Percentiles rank a stretch among this genome's conserved stretches.
Evolutionary conservation across 345 rosid species (phyloP).

Genomic region (Combretum micranthum): DNA sequence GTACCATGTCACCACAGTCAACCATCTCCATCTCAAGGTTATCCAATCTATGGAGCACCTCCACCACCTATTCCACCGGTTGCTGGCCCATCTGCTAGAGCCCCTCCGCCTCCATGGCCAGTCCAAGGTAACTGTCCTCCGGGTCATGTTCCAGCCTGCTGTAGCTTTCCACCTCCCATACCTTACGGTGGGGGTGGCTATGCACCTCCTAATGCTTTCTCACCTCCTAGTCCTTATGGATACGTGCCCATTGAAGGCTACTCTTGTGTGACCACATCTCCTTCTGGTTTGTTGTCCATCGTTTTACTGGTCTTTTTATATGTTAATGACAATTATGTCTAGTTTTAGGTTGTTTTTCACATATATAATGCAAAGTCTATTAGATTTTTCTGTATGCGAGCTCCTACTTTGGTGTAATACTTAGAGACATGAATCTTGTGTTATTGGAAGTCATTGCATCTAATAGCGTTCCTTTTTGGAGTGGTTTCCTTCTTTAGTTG

Average conservation of each 20-base stretch:
- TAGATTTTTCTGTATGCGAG: too few relatives aligned
- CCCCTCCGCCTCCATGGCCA: constrained; percentile 1
- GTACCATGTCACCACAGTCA: constrained; percentile 7
- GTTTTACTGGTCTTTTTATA: background rate
- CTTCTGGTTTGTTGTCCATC: background rate
- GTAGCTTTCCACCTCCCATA: constrained; percentile 1
- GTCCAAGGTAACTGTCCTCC: constrained; percentile 13
- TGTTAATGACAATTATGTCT: background rate
- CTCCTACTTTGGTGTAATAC: too few relatives aligned
- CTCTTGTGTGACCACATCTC: background rate
- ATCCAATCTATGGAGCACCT: constrained; percentile 2
- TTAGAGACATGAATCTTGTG: too few relatives aligned
- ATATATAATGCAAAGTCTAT: too few relatives aligned
- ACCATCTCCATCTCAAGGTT: constrained; percentile 1
- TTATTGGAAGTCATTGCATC: too few relatives aligned
- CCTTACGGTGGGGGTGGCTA: background rate
- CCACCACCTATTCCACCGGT: constrained; percentile 1
- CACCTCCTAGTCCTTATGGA: constrained; percentile 7
- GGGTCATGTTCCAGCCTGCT: constrained; percentile 9
- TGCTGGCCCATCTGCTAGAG: background rate
- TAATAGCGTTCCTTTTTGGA: too few relatives aligned
- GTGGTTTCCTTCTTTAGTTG: too few relatives aligned
- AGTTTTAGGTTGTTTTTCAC: too few relatives aligned
- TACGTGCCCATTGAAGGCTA: constrained; percentile 4
- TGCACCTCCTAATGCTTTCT: constrained; percentile 2